phyloP scores from a whole-genome alignment of 148 eudicot species.

The Arctostaphylos glauca region DNA sequence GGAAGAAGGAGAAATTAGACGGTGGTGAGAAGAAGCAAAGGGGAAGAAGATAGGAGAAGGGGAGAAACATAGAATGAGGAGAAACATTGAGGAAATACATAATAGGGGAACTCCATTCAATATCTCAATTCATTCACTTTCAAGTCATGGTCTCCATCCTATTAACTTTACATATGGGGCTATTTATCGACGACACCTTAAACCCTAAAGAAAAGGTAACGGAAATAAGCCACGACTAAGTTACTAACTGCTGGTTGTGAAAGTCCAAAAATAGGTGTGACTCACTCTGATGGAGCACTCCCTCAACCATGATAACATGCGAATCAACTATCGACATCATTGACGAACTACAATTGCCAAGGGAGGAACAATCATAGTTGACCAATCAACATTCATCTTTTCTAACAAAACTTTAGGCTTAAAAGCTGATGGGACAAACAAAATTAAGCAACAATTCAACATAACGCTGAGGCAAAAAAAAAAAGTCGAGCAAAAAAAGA shows the following conservation, averaged over 20 bases:
- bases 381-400: not conserved
- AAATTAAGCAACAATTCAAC: no score
- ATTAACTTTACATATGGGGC: not conserved
- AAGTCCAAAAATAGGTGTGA: not conserved
- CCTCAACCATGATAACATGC: not conserved
- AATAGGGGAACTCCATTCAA: not conserved
- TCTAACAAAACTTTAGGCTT: not conserved
- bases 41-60: not conserved
- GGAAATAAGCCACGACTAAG: not conserved
- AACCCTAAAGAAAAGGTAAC: not conserved
- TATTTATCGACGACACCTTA: not conserved
- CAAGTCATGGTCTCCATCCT: not conserved
- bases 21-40: not conserved
- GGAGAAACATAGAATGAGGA: not conserved
- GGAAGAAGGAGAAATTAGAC: not conserved
- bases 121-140: not conserved
- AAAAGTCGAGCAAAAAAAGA: no score
- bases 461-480: no score
- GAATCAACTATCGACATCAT: not conserved
- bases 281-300: not conserved
- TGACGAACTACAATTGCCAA: not conserved
- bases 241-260: not conserved
- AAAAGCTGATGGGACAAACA: not conserved
- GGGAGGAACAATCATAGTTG: not conserved
- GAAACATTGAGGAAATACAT: not conserved